Conservation (phyloP, 768 basidiomycete species). For the Rhodotorula paludigena region DNA sequence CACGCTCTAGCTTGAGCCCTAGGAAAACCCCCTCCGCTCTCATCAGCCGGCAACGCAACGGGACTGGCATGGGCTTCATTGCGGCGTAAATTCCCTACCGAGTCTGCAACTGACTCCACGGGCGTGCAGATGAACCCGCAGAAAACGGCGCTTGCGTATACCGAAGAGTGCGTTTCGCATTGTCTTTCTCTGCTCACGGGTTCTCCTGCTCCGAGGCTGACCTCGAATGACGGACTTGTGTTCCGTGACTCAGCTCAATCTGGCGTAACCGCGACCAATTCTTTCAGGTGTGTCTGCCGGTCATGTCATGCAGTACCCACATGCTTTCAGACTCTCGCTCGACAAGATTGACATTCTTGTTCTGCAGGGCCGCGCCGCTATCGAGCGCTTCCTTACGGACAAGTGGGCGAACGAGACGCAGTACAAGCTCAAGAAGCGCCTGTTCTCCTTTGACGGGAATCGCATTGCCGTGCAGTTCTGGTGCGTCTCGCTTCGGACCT, state of each 20-base stretch:
- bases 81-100: neutral
- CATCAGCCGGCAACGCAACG: neutral
- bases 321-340: neutral
- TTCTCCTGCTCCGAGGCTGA: neutral
- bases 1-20: neutral
- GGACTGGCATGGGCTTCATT: neutral
- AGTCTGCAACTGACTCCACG: too few relatives aligned
- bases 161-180: slow-evolving; percentile 42
- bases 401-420: slow-evolving; percentile 57
- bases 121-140: slow-evolving; percentile 8
- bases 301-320: too few relatives aligned
- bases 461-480: slow-evolving; percentile 57
- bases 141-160: slow-evolving; percentile 54
- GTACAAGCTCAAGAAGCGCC: slow-evolving; percentile 55
- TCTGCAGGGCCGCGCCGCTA: slow-evolving; percentile 10
- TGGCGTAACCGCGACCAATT: slow-evolving; percentile 60
- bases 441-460: slow-evolving; percentile 57
- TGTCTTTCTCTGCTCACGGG: neutral
- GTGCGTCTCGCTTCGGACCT: slow-evolving; percentile 7
- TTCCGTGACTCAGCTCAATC: slow-evolving; percentile 33
- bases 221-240: neutral
- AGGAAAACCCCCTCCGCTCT: slow-evolving; percentile 37
- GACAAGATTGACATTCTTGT: neutral
- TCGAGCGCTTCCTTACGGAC: slow-evolving; percentile 51
- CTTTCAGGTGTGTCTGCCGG: slow-evolving; percentile 38